Conservation (phyloP, 2,329 filamentous ascomycete species). For the Nemania sp. region DNA sequence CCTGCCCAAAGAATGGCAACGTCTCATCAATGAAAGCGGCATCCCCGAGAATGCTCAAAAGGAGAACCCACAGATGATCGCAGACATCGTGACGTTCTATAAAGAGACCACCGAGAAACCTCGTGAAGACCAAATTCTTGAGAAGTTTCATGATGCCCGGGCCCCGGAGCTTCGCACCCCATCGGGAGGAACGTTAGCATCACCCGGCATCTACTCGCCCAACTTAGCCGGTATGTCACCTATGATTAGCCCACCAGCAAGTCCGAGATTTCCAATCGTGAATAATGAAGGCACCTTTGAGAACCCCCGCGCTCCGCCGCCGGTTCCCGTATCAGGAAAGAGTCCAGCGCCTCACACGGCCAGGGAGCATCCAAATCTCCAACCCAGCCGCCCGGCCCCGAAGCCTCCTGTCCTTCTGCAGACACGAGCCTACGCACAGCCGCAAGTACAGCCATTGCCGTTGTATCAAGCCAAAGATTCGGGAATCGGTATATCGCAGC, state of each 20-base stretch:
- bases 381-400: constrained; percentile 84
- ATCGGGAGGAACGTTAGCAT: constrained; percentile 49
- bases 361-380: constrained; percentile 60
- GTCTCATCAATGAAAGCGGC: constrained; percentile 90
- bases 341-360: constrained; percentile 46
- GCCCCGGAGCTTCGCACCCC: constrained; percentile 55
- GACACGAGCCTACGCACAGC: constrained; percentile 58
- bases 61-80: constrained; percentile 92
- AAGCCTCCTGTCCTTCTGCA: constrained; percentile 74
- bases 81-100: constrained; percentile 95
- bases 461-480: constrained; percentile 64
- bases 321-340: constrained; percentile 68
- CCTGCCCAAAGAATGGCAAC: constrained; percentile 96
- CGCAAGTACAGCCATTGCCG: constrained; percentile 61
- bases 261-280: constrained; percentile 80
- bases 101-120: constrained; percentile 85
- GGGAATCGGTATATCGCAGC: constrained; percentile 63
- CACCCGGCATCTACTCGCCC: constrained; percentile 57
- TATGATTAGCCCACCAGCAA: constrained; percentile 76
- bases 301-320: constrained; percentile 90
- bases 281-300: constrained; percentile 95
- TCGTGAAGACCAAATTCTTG: constrained; percentile 84
- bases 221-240: constrained; percentile 62
- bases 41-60: constrained; percentile 96
- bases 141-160: constrained; percentile 92